A percentile compares a stretch with the other conserved stretches of the same genome.
Evolutionary conservation across 1,284 basidiomycete species (phyloP).

Genomic region (Macrocystidia cucumis): DNA sequence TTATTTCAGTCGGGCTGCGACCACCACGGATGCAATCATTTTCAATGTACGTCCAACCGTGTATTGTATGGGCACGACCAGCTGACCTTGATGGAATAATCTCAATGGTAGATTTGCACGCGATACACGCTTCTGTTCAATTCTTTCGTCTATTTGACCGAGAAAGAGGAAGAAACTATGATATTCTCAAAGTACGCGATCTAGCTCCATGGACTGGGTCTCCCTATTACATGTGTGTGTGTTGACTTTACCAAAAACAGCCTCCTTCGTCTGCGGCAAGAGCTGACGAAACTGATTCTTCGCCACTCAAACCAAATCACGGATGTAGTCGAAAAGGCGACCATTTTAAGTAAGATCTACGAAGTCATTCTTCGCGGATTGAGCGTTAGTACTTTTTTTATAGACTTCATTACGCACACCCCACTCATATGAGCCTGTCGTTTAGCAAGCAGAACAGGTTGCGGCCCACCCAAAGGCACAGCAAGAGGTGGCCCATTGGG

Average conservation of each 20-base stretch:
- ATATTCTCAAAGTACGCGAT: constrained; percentile 78
- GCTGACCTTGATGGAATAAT: constrained; percentile 1
- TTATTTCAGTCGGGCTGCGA: constrained; percentile 58
- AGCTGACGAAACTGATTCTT: constrained; percentile 74
- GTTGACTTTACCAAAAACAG: constrained; percentile 30
- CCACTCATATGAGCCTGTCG: constrained; percentile 5
- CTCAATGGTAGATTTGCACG: constrained; percentile 36
- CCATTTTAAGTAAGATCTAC: constrained; percentile 67
- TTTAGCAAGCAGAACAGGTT: constrained; percentile 41
- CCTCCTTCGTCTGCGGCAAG: constrained; percentile 77
- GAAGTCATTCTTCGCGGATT: constrained; percentile 73
- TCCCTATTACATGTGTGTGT: neutral
- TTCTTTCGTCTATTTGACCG: constrained; percentile 71
- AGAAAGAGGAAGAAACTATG: constrained; percentile 87
- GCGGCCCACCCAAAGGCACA: constrained; percentile 52
- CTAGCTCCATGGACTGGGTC: neutral
- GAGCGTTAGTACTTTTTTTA: constrained; percentile 43
- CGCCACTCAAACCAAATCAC: constrained; percentile 64
- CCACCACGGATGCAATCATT: constrained; percentile 65
- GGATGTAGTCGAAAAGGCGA: constrained; percentile 56
- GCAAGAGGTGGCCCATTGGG: constrained; percentile 52
- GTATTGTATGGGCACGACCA: neutral
- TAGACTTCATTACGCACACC: neutral
- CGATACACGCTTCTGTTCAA: constrained; percentile 77
- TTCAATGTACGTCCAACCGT: constrained; percentile 40